Conservation (phyloP, 225 moss, liverwort and hornwort species). For the Antitrichia curtipendula region DNA sequence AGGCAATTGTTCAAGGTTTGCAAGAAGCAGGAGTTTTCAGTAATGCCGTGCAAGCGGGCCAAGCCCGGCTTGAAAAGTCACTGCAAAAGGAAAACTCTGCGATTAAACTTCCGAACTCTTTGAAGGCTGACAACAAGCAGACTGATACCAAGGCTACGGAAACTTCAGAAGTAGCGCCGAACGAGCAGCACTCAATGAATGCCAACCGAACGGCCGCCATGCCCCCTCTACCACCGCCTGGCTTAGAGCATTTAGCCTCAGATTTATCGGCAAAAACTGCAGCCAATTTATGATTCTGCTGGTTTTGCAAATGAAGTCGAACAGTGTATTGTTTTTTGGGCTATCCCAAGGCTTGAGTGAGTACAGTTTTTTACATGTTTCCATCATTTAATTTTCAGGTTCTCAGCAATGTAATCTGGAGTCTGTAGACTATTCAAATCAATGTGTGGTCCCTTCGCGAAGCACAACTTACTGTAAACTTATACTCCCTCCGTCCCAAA, state of each 20-base stretch:
- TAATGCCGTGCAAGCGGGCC: conserved; percentile 61
- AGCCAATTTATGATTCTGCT: conserved; percentile 5
- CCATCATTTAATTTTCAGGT: background rate
- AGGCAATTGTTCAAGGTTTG: conserved; percentile 96
- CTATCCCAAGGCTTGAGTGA: background rate
- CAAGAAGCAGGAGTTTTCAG: conserved; percentile 85
- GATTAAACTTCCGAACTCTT: background rate
- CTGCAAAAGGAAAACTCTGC: conserved; percentile 34
- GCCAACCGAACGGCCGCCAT: conserved; percentile 20
- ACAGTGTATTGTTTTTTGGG: conserved; percentile 3
- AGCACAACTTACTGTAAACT: background rate
- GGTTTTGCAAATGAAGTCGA: background rate
- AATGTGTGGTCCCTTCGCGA: background rate
- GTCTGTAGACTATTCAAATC: background rate
- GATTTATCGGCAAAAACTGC: background rate
- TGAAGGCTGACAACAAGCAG: background rate
- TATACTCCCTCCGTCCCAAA: no score
- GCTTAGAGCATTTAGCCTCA: conserved; percentile 8
- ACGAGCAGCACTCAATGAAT: conserved; percentile 5
- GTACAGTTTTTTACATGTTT: background rate
- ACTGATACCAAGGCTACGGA: background rate
- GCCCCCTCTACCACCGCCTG: conserved; percentile 53
- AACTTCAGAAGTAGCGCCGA: background rate
- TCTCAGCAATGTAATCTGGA: background rate
- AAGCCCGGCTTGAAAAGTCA: conserved; percentile 45